Evolutionary conservation across 129 eudicot genomes (phyloP), one percentile per base, ranked within the genome.

Genomic region (Flaveria ramosissima): DNA sequence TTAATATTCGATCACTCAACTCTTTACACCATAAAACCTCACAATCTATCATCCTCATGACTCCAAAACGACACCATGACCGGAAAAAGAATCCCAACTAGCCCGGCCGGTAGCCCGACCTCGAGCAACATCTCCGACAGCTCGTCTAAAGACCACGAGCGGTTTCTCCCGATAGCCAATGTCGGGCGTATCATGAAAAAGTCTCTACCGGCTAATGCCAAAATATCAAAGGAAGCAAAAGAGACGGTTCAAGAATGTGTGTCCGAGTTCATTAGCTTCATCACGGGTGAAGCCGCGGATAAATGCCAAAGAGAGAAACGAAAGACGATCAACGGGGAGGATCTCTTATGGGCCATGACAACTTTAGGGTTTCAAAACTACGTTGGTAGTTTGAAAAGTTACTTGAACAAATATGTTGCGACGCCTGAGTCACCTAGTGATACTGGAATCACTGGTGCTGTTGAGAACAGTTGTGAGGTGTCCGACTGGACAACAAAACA

Each of bases 161-260:
- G 89, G 8, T 77, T 73, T 65, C 86, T 86, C 13, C 95, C 95
- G 3, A 89, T 89, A 24, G 95, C 95, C 32, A 89, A 89, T 59
- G 87, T 89, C 0, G 86, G 91, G 63, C 84, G 95, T 57, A 89
- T 89, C 80, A 89, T 89, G 95, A 89, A 89, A 82, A 86, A 86
- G 73, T 78, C 95, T 2, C 84, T 89, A 14, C 95, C 95, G 6
- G 76, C 89, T 19, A 89, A 89, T 57, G 91, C 91, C 8, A 89
- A 89, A 57, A 86, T 89, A 66, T 87, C 95, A 4, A 89, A 89
- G 81, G 95, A 89, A 67, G 91, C 95, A 23, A 89, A 89, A 23
- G 95, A 89, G 69, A 86, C 86, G 1, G 91, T 89, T 42, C 95
- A 89, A 70, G 95, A 84, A 71, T 89, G 95, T 27, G 95, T 86